Percentiles rank a stretch among this genome's conserved stretches.
Evolutionary conservation across 1,284 basidiomycete genomes (phyloP).

Genomic region (Cystobasidium slooffiae): DNA sequence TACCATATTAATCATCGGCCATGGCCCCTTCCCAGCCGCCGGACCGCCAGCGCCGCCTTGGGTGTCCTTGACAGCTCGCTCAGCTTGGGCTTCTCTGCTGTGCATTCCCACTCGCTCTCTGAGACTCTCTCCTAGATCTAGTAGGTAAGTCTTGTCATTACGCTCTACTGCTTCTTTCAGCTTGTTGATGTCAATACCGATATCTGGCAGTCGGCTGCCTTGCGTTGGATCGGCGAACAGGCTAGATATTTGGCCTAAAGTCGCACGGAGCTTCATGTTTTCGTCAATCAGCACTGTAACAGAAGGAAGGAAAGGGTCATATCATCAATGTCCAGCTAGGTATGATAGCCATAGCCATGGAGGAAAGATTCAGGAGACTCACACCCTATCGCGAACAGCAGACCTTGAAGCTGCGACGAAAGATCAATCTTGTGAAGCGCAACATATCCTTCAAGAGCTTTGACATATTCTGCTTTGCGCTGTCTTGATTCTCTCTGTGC

Average conservation of each 20-base stretch:
- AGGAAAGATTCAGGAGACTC: not conserved
- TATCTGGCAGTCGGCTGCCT: constrained; percentile 8
- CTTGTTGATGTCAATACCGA: not conserved
- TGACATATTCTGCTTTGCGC: constrained; percentile 28
- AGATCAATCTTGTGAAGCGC: constrained; percentile 10
- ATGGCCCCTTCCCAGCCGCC: too few relatives aligned
- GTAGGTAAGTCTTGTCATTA: constrained; percentile 11
- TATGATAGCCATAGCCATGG: too few relatives aligned
- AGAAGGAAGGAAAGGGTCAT: not conserved
- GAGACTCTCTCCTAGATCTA: constrained; percentile 16
- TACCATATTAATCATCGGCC: not conserved
- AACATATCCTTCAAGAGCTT: constrained; percentile 13
- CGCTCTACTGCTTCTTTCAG: constrained; percentile 21
- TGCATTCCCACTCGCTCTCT: not conserved
- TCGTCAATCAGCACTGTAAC: constrained; percentile 14
- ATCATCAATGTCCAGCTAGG: not conserved
- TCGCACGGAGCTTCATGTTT: constrained; percentile 18
- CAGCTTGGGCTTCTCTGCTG: not conserved
- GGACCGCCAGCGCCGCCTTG: not conserved
- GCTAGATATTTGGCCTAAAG: not conserved
- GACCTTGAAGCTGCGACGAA: constrained; percentile 15
- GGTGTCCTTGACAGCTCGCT: not conserved
- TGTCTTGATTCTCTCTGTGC: constrained; percentile 25
- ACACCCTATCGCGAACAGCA: constrained; percentile 23
- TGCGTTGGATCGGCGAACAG: constrained; percentile 4